Evolutionary conservation across 495 filamentous ascomycete genomes (phyloP), one percentile per base, ranked within the genome.

Genomic region (Annulohypoxylon moriforme): DNA sequence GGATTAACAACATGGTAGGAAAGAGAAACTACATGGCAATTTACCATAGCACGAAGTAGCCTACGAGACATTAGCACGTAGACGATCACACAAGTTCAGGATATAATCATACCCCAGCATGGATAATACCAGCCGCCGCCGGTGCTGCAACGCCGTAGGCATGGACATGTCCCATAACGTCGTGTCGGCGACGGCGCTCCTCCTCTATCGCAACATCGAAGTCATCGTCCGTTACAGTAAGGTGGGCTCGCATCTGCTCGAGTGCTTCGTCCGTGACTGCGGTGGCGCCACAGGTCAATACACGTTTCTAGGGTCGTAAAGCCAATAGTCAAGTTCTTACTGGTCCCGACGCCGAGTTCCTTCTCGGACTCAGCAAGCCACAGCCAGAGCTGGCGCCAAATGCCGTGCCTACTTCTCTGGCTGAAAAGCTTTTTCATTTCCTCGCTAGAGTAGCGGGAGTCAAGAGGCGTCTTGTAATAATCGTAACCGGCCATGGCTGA

Each of bases 351-450:
- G 4, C 89, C 89, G 1, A 92, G 80, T 75, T 92, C 90, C 80
- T 90, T 89, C 81, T 96, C 89, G 25, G 88, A 85, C 83, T 94
- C 90, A n/a, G 93, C 93, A 11, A 97, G 89, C 85, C 87, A 91
- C 27, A 94, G 75, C 93, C 93, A 97, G 50, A 96, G 84, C 70
- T 90, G 82, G 71, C 93, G 88, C 93, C 93, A 96, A 34, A 88
- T 93, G 5, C 89, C 87, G 74, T 85, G 85, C n/a, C 93, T 86
- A 60, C 85, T 88, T 29, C 92, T 87, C 60, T 88, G 88, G 33
- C 87, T 90, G 82, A 95, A 96, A 68, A 95, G 79, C 33, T 75
- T 77, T 59, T 81, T 80, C 88, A 90, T 90, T 73, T 87, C 87
- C 24, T 64, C 60, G 71, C 81, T 92, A 72, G 88, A 86, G 84